Conservation (phyloP, 176 grass and related monocot genomes). For the Carex parvula region DNA sequence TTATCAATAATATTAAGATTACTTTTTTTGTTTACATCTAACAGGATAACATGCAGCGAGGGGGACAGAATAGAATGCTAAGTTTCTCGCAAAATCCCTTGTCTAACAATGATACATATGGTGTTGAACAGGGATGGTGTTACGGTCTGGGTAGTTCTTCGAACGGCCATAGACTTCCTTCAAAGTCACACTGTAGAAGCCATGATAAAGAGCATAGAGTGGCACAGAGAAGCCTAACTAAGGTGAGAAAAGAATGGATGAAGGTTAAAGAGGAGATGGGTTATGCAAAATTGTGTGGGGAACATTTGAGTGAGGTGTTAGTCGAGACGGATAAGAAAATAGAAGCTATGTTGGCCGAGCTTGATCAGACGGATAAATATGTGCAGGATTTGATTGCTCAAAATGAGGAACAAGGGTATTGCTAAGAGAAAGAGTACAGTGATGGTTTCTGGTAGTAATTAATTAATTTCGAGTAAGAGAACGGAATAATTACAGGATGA, state of each 20-base stretch:
- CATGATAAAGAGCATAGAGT: conserved; percentile 45
- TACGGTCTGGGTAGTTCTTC: conserved; percentile 17
- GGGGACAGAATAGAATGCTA: conserved; percentile 48
- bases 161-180: conserved; percentile 10
- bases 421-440: background rate
- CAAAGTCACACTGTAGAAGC: conserved; percentile 15
- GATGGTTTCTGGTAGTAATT: background rate
- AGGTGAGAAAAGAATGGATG: conserved; percentile 69
- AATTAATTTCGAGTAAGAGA: conserved; percentile 3
- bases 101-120: background rate
- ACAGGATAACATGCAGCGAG: conserved; percentile 38
- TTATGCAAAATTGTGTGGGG: conserved; percentile 49
- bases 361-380: conserved; percentile 57
- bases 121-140: conserved; percentile 19
- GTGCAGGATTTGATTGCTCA: conserved; percentile 49
- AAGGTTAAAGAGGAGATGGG: conserved; percentile 76
- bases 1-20: background rate
- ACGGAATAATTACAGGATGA: conserved; percentile 5
- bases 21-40: background rate
- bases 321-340: conserved; percentile 56
- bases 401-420: background rate
- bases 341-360: conserved; percentile 48
- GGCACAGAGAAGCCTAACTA: conserved; percentile 49
- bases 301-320: conserved; percentile 56
- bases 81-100: conserved; percentile 43